Conservation (phyloP, 2,329 filamentous ascomycete genomes). For the Fusarium sp. region DNA sequence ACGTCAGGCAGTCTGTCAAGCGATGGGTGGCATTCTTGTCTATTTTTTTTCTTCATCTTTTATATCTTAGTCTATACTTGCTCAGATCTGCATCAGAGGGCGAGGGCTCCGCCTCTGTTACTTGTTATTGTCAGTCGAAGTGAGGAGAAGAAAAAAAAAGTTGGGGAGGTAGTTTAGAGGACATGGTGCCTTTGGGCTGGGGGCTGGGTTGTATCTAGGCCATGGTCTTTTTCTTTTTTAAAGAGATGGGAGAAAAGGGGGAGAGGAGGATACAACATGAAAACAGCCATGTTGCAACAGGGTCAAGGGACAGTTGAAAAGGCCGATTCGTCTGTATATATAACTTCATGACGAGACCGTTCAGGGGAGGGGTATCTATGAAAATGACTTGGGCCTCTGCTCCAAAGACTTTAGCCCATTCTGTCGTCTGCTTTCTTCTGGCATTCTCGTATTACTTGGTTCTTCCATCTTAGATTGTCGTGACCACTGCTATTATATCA, state of each 20-base stretch:
- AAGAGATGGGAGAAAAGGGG: neutral
- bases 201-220: neutral
- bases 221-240: neutral
- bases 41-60: constrained; percentile 1
- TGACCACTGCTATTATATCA: neutral
- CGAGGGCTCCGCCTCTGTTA: constrained; percentile 7
- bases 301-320: constrained; percentile 7
- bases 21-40: constrained; percentile 25
- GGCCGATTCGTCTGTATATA: constrained; percentile 20
- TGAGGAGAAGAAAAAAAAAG: constrained; percentile 13
- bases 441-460: neutral
- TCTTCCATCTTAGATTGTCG: neutral
- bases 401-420: constrained; percentile 10
- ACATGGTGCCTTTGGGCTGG: neutral
- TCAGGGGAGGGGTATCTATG: constrained; percentile 17
- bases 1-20: constrained; percentile 19
- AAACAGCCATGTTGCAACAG: constrained; percentile 26
- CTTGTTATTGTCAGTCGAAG: neutral
- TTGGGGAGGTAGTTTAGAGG: neutral
- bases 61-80: neutral
- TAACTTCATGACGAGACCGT: constrained; percentile 18
- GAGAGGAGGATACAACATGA: constrained; percentile 18
- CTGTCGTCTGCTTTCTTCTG: neutral
- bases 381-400: constrained; percentile 14
- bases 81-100: constrained; percentile 4